Evolutionary conservation across 257 asterid species (phyloP).

Genomic region (Solanum lycopersicoides): DNA sequence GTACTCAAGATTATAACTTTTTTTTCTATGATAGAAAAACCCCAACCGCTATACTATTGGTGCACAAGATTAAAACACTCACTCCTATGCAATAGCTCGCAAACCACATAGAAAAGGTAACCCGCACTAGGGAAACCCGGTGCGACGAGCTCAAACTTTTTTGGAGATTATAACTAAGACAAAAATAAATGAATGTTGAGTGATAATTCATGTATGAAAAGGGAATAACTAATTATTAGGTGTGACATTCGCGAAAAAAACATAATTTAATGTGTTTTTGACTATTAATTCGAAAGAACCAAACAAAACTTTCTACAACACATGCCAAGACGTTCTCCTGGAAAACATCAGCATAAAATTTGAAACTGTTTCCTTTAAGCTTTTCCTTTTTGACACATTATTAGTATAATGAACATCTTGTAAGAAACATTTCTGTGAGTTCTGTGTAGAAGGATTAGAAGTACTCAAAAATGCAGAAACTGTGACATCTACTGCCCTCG

Average conservation of each 20-base stretch:
- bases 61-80: background rate
- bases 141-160: background rate
- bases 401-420: background rate
- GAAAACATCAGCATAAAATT: background rate
- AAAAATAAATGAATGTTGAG: background rate
- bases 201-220: background rate
- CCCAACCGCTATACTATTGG: accelerated
- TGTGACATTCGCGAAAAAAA: background rate
- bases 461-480: background rate
- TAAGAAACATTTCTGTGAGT: background rate
- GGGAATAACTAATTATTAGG: background rate
- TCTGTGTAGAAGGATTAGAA: background rate
- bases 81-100: background rate
- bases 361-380: background rate
- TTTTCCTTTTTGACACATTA: background rate
- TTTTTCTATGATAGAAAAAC: no score
- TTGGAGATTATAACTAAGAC: background rate
- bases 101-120: no score
- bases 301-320: background rate
- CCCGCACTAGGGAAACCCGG: background rate
- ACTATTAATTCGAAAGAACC: background rate
- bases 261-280: background rate
- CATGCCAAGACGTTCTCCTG: background rate
- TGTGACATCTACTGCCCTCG: background rate
- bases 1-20: background rate